Percentiles rank a stretch among this genome's conserved stretches.
These are phyloP conservation scores for Colletotrichum musicola DNA, from an alignment of 2,329 filamentous ascomycete species.

Conservation along the genomic window DNA sequence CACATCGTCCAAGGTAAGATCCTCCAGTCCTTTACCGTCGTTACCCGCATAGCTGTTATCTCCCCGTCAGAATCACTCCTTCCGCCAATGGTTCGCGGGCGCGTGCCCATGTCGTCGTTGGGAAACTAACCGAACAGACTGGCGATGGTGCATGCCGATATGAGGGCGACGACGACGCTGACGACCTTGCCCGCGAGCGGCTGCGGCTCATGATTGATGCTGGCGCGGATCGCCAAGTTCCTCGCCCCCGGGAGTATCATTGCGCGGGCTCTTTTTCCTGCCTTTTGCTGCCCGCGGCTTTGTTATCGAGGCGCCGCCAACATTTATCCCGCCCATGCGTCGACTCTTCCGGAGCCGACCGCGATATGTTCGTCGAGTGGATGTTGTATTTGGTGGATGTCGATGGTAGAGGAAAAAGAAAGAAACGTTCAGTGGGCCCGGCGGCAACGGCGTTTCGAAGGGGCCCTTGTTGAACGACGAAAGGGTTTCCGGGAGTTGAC, in stretches of 20 bases:
- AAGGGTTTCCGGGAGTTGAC: neutral
- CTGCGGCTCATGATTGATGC: constrained; percentile 28
- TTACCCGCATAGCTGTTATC: constrained; percentile 7
- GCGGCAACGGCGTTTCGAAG: constrained; percentile 9
- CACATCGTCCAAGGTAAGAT: constrained; percentile 32
- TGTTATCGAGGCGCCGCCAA: constrained; percentile 27
- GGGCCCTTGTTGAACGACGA: neutral
- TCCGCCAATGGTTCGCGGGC: neutral
- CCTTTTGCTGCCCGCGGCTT: constrained; percentile 15
- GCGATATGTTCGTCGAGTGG: neutral
- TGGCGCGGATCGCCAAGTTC: constrained; percentile 8
- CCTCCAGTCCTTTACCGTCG: constrained; percentile 30
- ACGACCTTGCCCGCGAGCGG: constrained; percentile 28
- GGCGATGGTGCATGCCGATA: constrained; percentile 23
- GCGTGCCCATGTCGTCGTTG: neutral
- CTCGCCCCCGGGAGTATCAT: neutral
- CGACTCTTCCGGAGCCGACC: constrained; percentile 11
- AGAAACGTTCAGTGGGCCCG: neutral
- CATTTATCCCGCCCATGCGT: neutral
- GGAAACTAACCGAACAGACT: constrained; percentile 27
- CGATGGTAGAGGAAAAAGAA: neutral
- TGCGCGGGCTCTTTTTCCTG: constrained; percentile 4
- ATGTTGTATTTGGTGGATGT: neutral
- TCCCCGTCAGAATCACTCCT: neutral
- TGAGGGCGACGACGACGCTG: constrained; percentile 31